Percentiles rank a stretch among this genome's conserved stretches.
Conservation (phyloP, 495 filamentous ascomycete genomes). For the Xylaria flabelliformis region DNA sequence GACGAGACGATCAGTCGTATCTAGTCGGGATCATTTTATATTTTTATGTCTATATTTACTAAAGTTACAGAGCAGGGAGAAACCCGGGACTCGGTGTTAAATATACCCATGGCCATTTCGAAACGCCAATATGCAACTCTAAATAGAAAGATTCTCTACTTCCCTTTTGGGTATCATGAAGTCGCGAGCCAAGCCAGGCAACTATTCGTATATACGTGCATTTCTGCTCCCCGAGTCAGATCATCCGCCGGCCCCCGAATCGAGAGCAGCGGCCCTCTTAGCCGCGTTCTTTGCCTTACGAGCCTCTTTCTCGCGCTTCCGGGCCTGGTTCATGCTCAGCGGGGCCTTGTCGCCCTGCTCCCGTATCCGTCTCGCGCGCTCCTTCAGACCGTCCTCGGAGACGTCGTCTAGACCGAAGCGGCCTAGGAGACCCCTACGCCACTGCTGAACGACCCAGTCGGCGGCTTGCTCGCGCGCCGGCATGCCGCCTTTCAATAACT, state of each 20-base stretch:
- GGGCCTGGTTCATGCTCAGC: conserved; percentile 53
- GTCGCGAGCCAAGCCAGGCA: conserved; percentile 22
- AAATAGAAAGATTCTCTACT: background rate
- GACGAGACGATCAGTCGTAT: background rate
- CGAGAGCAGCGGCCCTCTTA: conserved; percentile 34
- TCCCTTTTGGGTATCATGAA: conserved; percentile 14
- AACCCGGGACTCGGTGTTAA: conserved; percentile 14
- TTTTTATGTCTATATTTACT: conserved; percentile 3
- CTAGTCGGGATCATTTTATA: background rate
- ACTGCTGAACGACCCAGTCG: conserved; percentile 83
- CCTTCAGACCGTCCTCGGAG: conserved; percentile 56
- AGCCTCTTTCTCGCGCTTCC: conserved; percentile 51
- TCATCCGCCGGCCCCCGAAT: background rate
- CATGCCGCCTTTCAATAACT: conserved; percentile 74
- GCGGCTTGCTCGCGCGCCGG: conserved; percentile 77
- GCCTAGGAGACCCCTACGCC: conserved; percentile 78
- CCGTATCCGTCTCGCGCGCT: conserved; percentile 29
- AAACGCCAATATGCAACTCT: conserved; percentile 28
- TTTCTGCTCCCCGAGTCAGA: no score
- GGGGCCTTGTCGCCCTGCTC: conserved; percentile 42
- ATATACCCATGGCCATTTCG: conserved; percentile 27
- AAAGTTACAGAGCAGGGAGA: background rate
- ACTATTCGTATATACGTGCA: background rate
- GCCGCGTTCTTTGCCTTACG: conserved; percentile 43
- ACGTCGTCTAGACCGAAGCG: conserved; percentile 83